These are phyloP conservation scores for Simplicillium aogashimaense DNA, from an alignment of 2,329 filamentous ascomycete species.

Conservation along the genomic window DNA sequence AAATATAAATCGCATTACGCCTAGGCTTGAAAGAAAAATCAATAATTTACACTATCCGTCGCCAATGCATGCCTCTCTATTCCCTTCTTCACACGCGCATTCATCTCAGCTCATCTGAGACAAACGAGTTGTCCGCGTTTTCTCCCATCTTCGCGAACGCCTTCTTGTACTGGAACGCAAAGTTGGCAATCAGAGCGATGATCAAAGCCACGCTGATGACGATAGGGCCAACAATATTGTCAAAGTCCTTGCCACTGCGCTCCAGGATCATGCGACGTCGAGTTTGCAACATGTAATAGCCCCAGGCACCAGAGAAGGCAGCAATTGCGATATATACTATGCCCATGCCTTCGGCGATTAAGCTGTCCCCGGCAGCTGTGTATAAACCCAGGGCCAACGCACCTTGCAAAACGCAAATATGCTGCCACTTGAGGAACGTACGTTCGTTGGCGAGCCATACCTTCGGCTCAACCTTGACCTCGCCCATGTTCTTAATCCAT, in stretches of 20 bases:
- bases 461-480: constrained; percentile 89
- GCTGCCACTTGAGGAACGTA: constrained; percentile 98
- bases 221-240: constrained; percentile 77
- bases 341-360: constrained; percentile 69
- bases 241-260: constrained; percentile 85
- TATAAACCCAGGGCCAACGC: constrained; percentile 76
- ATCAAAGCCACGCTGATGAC: constrained; percentile 74
- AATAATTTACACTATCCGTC: too few relatives aligned
- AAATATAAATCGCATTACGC: too few relatives aligned
- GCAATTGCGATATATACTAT: constrained; percentile 75
- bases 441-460: constrained; percentile 98
- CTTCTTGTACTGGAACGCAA: constrained; percentile 57
- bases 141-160: constrained; percentile 7
- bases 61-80: too few relatives aligned
- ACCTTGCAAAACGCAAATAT: constrained; percentile 81
- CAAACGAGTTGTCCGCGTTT: not conserved
- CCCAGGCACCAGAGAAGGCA: constrained; percentile 77
- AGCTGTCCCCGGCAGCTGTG: constrained; percentile 74
- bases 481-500: constrained; percentile 92
- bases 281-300: constrained; percentile 71
- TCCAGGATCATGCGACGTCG: constrained; percentile 71
- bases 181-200: constrained; percentile 73
- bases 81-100: too few relatives aligned
- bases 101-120: too few relatives aligned
- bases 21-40: too few relatives aligned